Percentiles rank a stretch among this genome's conserved stretches.
phyloP scores from a whole-genome alignment of 176 grass and related monocot species.

The Phoenix roebelenii region DNA sequence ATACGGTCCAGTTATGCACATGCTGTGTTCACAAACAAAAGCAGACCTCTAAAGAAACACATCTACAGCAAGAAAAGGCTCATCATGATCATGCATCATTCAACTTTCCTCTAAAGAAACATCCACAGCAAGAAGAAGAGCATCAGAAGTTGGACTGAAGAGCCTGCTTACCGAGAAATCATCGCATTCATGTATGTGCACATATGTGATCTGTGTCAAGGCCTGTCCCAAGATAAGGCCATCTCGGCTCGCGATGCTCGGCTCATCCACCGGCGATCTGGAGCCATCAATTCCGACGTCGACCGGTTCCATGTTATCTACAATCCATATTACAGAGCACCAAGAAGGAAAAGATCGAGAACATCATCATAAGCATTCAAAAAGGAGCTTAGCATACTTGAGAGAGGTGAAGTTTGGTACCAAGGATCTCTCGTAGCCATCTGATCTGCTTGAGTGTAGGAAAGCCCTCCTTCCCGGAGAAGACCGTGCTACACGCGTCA shows the following conservation, averaged over 20 bases:
- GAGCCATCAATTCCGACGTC: constrained; percentile 26
- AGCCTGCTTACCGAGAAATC: constrained; percentile 14
- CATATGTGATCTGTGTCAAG: constrained; percentile 11
- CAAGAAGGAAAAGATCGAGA: not conserved
- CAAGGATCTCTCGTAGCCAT: constrained; percentile 12
- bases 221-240: constrained; percentile 1
- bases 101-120: too few relatives aligned
- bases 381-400: too few relatives aligned
- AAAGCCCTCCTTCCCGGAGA: not conserved
- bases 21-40: too few relatives aligned
- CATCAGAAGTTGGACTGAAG: too few relatives aligned
- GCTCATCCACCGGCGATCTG: not conserved
- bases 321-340: too few relatives aligned
- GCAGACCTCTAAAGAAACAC: too few relatives aligned
- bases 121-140: too few relatives aligned
- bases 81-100: too few relatives aligned
- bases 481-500: constrained; percentile 8
- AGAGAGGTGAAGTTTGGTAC: not conserved
- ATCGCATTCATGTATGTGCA: constrained; percentile 21
- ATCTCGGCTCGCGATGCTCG: not conserved
- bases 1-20: too few relatives aligned
- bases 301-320: constrained; percentile 10
- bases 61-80: too few relatives aligned
- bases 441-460: constrained; percentile 5
- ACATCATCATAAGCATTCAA: not conserved